Evolutionary conservation across 1,139 yeast species (phyloP).

Genomic region (Pneumocystis canis): DNA sequence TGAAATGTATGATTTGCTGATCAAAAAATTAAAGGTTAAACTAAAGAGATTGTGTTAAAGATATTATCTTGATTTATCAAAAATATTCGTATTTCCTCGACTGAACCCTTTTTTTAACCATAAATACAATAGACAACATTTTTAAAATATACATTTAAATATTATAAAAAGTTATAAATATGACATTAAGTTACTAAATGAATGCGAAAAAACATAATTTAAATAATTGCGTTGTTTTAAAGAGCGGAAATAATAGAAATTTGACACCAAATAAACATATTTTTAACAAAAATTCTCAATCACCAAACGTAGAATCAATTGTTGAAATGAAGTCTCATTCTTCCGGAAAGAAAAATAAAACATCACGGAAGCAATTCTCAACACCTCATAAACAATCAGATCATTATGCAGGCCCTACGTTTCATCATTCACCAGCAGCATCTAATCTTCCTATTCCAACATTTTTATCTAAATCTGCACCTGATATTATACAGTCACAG

Average conservation of each 20-base stretch:
- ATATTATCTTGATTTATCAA: not conserved
- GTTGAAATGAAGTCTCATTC: not conserved
- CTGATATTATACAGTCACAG: not conserved
- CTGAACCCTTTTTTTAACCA: not conserved
- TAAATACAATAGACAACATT: not conserved
- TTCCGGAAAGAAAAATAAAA: not conserved
- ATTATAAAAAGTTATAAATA: not conserved
- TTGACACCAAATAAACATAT: not conserved
- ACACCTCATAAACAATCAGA: not conserved
- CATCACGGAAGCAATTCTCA: not conserved
- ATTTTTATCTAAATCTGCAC: conserved; percentile 18
- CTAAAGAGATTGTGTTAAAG: not conserved
- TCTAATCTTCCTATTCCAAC: conserved; percentile 31
- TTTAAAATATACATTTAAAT: not conserved
- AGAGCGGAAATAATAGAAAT: not conserved
- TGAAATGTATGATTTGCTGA: not conserved
- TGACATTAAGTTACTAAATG: not conserved
- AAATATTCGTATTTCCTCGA: not conserved
- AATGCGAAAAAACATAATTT: not conserved
- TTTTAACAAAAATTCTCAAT: not conserved
- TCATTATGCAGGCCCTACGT: conserved; percentile 28
- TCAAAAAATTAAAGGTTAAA: not conserved
- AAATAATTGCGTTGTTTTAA: not conserved
- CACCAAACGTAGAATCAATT: not conserved
- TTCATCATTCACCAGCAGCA: conserved; percentile 32